Evolutionary conservation across 2,329 filamentous ascomycete species (phyloP).

Genomic region (Diaporthe vexans): DNA sequence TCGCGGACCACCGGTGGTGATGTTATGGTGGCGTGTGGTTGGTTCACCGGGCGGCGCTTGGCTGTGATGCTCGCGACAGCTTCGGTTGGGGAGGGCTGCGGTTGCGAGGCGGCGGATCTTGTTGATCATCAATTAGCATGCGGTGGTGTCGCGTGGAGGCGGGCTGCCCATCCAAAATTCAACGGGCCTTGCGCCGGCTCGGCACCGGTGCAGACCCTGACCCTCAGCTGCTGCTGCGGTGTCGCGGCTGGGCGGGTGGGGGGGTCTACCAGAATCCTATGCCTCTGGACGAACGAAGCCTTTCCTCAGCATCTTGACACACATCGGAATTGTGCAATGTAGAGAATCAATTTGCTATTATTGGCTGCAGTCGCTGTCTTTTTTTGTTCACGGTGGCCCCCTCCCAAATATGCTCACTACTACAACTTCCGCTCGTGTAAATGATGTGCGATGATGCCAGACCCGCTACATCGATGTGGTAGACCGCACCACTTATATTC

Average conservation of each 20-base stretch:
- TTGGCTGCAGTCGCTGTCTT: not conserved
- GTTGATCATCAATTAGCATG: not conserved
- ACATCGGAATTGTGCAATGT: not conserved
- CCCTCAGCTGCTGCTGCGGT: not conserved
- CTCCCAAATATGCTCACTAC: not conserved
- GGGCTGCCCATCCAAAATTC: conserved; percentile 28
- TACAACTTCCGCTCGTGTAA: not conserved
- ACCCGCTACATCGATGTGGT: not conserved
- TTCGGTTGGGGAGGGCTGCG: not conserved
- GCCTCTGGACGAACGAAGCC: not conserved
- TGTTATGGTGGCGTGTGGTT: not conserved
- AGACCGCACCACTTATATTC: not conserved
- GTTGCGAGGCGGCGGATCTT: not conserved
- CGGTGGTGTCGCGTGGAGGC: conserved; percentile 16
- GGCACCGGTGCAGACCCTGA: conserved; percentile 28
- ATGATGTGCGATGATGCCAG: not conserved
- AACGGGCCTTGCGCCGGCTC: conserved; percentile 24
- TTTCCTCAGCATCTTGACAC: not conserved
- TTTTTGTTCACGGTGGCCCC: not conserved
- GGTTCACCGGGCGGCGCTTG: not conserved
- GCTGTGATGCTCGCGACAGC: not conserved
- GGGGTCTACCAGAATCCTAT: not conserved
- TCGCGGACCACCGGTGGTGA: not conserved
- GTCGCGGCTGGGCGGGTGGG: not conserved
- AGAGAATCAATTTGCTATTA: not conserved